phyloP scores from a whole-genome alignment of 208 protist species.

The Plasmodiophora brassicae region DNA sequence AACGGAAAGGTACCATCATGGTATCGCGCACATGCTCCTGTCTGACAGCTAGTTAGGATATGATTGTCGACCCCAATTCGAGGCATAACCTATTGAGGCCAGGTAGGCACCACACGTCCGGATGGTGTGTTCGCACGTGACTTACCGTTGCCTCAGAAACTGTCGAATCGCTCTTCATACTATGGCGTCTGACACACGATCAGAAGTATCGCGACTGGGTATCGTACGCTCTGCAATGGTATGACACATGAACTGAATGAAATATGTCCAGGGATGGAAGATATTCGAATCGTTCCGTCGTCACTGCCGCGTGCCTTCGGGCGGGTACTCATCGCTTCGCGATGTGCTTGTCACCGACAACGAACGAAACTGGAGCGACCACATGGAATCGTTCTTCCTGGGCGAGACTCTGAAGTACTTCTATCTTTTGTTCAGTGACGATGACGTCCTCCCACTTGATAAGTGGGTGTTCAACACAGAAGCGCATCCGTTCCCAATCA shows the following conservation, averaged over 20 bases:
- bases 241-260: slow-evolving; percentile 38
- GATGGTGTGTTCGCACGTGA: background rate
- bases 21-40: background rate
- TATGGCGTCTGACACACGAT: slow-evolving; percentile 56
- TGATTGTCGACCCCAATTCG: background rate
- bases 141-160: background rate
- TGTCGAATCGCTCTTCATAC: slow-evolving; percentile 42
- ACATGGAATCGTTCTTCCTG: slow-evolving; percentile 75
- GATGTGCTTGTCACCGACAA: background rate
- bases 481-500: slow-evolving; percentile 67
- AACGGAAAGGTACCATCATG: background rate
- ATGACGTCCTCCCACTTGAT: slow-evolving; percentile 66
- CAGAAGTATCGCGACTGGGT: slow-evolving; percentile 67
- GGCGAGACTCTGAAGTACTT: slow-evolving; percentile 83
- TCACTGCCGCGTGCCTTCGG: slow-evolving; percentile 37
- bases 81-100: background rate
- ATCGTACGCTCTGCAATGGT: slow-evolving; percentile 57
- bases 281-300: slow-evolving; percentile 65
- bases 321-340: background rate
- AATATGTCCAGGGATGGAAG: slow-evolving; percentile 60
- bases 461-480: slow-evolving; percentile 83
- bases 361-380: slow-evolving; percentile 49
- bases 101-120: background rate
- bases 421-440: slow-evolving; percentile 69
- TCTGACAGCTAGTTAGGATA: background rate